Conservation (phyloP, 805 yeast species). For the Candida palmyrensis region DNA sequence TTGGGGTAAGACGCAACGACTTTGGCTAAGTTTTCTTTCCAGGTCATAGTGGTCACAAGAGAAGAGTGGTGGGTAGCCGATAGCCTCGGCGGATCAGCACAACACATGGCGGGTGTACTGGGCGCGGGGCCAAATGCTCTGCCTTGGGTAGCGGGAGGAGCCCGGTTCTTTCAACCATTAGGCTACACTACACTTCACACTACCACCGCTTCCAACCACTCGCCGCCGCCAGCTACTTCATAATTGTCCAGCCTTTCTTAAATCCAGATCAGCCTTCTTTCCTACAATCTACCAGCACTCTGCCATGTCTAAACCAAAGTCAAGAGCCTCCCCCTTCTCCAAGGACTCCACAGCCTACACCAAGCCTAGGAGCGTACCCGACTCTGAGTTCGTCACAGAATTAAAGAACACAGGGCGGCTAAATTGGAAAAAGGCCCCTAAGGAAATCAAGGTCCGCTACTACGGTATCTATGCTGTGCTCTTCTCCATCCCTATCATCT, state of each 20-base stretch:
- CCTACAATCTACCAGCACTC: neutral
- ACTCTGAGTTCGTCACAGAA: conserved; percentile 30
- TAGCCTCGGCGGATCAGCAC: no score
- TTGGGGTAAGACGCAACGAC: conserved; percentile 27
- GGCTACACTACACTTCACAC: no score
- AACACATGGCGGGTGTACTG: no score
- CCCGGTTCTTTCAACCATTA: no score
- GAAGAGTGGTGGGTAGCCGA: no score
- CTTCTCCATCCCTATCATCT: conserved; percentile 32
- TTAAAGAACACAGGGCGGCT: conserved; percentile 36
- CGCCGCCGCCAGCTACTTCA: no score
- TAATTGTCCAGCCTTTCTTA: no score
- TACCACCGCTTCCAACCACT: no score
- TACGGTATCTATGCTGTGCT: conserved; percentile 33
- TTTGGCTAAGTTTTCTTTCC: conserved; percentile 3
- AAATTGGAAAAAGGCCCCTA: conserved; percentile 41
- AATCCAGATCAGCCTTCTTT: neutral
- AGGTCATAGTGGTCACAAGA: no score
- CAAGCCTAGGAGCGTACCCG: conserved; percentile 11
- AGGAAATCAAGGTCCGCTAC: conserved; percentile 29
- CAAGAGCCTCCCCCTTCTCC: conserved; percentile 26
- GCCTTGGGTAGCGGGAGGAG: neutral
- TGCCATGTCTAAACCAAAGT: conserved; percentile 11
- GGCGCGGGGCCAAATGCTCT: no score
- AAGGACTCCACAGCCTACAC: conserved; percentile 16